These are phyloP conservation scores for Gymnopus androsaceus DNA, from an alignment of 1,284 basidiomycete genomes.

Conservation along the genomic window DNA sequence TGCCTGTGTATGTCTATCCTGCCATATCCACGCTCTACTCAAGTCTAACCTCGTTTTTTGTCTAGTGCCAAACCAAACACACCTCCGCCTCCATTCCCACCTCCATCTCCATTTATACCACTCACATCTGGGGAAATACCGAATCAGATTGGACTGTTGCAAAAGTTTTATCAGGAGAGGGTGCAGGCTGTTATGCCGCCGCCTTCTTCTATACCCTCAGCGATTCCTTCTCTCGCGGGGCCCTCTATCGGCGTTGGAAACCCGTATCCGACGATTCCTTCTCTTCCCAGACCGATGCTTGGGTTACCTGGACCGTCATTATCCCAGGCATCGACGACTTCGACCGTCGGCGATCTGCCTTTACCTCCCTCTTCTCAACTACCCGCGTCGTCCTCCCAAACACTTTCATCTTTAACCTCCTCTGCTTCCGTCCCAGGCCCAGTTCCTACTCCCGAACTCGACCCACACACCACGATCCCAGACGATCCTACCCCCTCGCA, in stretches of 20 bases:
- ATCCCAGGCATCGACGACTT: no score
- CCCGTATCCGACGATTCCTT: slow-evolving; percentile 15
- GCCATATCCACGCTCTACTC: no score
- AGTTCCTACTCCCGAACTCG: no score
- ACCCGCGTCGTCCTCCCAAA: neutral
- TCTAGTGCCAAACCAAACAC: slow-evolving; percentile 69
- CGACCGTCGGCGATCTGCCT: no score
- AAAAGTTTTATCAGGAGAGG: slow-evolving; percentile 70
- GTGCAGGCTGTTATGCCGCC: slow-evolving; percentile 42
- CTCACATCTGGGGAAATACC: slow-evolving; percentile 67
- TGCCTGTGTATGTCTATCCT: slow-evolving; percentile 46
- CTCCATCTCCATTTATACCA: slow-evolving; percentile 78
- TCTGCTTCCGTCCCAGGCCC: slow-evolving; percentile 26
- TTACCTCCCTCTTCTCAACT: neutral
- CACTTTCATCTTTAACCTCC: slow-evolving; percentile 21
- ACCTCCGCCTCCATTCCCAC: slow-evolving; percentile 84
- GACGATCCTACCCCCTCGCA: slow-evolving; percentile 69
- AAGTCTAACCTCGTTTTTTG: no score
- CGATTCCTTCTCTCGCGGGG: slow-evolving; percentile 17
- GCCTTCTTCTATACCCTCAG: slow-evolving; percentile 17
- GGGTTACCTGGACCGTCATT: slow-evolving; percentile 12
- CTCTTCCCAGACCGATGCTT: slow-evolving; percentile 24
- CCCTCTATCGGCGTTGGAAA: slow-evolving; percentile 8
- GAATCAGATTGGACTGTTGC: slow-evolving; percentile 84
- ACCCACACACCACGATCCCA: no score